Evolutionary conservation across 306 rosid species (phyloP).

Genomic region (Sphenostylis stenocarpa): DNA sequence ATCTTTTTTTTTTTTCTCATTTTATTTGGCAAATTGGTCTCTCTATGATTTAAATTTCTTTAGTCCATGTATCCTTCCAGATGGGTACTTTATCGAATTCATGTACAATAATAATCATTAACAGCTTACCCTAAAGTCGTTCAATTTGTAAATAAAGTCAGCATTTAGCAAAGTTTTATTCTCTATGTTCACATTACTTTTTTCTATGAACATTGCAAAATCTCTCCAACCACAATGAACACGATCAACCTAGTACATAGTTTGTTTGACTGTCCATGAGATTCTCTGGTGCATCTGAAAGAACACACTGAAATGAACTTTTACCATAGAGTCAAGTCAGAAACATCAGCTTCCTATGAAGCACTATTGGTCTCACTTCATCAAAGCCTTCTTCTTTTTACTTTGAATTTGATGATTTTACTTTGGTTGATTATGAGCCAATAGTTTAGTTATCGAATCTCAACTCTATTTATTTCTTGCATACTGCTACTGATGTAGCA

Average conservation of each 20-base stretch:
- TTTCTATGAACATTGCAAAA: slow-evolving; percentile 1
- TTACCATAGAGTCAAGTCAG: background rate
- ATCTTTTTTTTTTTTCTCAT: background rate
- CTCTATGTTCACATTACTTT: slow-evolving; percentile 18
- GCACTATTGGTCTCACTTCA: background rate
- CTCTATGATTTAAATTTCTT: background rate
- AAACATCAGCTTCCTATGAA: background rate
- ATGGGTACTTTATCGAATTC: background rate
- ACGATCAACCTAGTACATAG: background rate
- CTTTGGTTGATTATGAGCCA: slow-evolving; percentile 2
- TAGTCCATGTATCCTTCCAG: background rate
- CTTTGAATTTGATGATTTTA: background rate
- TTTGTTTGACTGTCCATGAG: slow-evolving; percentile 2
- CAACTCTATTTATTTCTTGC: background rate
- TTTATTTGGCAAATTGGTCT: background rate
- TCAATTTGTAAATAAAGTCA: slow-evolving; percentile 18
- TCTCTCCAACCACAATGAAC: background rate
- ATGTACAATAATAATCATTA: background rate
- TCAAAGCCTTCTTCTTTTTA: background rate
- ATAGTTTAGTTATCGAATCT: slow-evolving; percentile 4
- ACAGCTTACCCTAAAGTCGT: background rate
- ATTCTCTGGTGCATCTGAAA: slow-evolving; percentile 20
- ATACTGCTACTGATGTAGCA: background rate
- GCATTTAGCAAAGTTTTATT: slow-evolving; percentile 14
- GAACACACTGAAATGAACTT: background rate